Percentiles rank a stretch among this genome's conserved stretches.
Evolutionary conservation across 2,329 filamentous ascomycete species (phyloP).

Genomic region (Thelonectria discophora): DNA sequence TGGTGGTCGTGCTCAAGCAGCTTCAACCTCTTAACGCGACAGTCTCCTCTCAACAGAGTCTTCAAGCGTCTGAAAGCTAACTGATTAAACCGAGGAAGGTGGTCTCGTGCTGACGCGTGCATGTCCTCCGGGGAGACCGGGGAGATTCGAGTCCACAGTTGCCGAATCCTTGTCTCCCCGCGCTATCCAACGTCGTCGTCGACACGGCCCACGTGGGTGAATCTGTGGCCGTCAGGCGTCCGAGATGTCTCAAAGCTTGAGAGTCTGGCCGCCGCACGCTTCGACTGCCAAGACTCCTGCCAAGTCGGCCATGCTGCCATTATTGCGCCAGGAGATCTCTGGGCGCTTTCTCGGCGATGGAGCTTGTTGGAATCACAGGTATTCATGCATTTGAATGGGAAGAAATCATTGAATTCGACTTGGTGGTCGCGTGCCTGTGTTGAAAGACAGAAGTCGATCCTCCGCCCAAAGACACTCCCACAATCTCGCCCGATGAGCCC

Average conservation of each 20-base stretch:
- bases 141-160: neutral
- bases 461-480: too few relatives aligned
- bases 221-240: neutral
- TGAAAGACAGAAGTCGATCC: neutral
- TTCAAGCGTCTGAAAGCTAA: too few relatives aligned
- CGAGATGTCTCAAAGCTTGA: neutral
- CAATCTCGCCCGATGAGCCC: neutral
- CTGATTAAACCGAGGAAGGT: neutral
- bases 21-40: too few relatives aligned
- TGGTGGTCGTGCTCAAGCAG: neutral
- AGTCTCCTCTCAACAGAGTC: too few relatives aligned
- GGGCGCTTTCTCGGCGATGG: constrained; percentile 1
- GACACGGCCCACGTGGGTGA: neutral
- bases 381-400: neutral
- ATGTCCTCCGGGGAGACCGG: neutral
- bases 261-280: neutral
- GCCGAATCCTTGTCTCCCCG: neutral
- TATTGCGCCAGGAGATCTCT: neutral
- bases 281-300: neutral
- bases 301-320: neutral
- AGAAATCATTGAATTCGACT: neutral
- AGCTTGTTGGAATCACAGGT: neutral
- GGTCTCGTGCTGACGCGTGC: constrained; percentile 1
- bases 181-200: neutral
- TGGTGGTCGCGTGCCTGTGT: neutral